Base-by-base conservation (phyloP, 345 rosid genomes). In the Gossypium rotundifolium region DNA sequence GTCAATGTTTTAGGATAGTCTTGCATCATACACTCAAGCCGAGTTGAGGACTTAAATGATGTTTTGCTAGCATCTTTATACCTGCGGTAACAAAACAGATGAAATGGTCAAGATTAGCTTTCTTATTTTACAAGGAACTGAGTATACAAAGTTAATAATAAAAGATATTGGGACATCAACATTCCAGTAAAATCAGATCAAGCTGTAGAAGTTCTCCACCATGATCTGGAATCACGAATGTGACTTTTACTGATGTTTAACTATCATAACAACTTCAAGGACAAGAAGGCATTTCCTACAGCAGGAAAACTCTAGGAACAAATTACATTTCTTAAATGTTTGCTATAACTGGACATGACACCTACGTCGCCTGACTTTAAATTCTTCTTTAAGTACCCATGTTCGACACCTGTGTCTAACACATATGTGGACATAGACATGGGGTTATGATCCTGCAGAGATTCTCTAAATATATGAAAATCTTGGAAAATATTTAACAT, bases 1-100 rank as follows among this genome's bases (percentile, higher is more conserved):
- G 97, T 89, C 82, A 94, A 79, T 65, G 98, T 94, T 81, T 92
- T 92, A 63, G 97, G 98, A 84, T 94, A 94, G 81, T 94, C 97
- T 86, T 92, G 98, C 98, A 94, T 94, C 98, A 90, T 92, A 73
- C 98, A 94, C 79, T 94, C 97, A 23, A 94, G 86, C 59, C 97
- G 63, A 23, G 63, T 59, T 59, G 63, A 59, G 38, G 63, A 59
- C 63, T 59, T 59, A 23, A 58, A 59, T 73, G 97, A 59, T 73
- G 97, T 86, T 85, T 92, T 92, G 82, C 84, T 91, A 22, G 93
- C 86, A 88, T 93, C 98, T 81, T 92, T 93, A 79, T 95, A 94
- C 78, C 98, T 94, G 83, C 79, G 74, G 61, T 40, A 78, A 52
- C 48, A 79, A 75, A 38, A 25, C 14, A 51, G 65, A 76, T 70